Conservation (phyloP, 1,284 basidiomycete genomes). For the Sporisorium scitamineum region DNA sequence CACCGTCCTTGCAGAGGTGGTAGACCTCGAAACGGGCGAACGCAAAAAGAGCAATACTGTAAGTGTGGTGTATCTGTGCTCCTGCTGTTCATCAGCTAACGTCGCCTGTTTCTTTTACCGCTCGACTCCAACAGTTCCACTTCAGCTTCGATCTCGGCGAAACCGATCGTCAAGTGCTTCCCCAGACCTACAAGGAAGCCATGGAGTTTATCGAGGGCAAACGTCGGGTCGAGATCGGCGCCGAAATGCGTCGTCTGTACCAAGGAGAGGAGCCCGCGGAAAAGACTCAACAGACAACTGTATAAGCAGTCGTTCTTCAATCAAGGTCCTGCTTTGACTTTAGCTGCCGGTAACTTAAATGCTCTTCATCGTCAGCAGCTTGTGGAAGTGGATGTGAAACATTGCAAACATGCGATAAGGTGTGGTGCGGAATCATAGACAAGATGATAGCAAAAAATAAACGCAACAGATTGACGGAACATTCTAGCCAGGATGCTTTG, state of each 20-base stretch:
- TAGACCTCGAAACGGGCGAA: constrained; percentile 54
- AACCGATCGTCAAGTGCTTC: constrained; percentile 37
- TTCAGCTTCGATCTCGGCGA: constrained; percentile 61
- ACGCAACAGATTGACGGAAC: too few relatives aligned
- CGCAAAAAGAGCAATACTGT: constrained; percentile 57
- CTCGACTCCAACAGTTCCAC: constrained; percentile 41
- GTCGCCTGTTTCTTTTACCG: neutral
- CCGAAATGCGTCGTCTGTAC: constrained; percentile 57
- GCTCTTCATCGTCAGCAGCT: too few relatives aligned
- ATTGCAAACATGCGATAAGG: constrained; percentile 13
- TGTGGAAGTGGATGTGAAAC: neutral
- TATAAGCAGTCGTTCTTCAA: neutral
- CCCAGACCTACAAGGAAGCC: constrained; percentile 58
- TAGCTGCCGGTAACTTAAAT: neutral
- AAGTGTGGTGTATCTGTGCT: neutral
- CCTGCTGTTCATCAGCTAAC: neutral
- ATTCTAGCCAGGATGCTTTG: neutral
- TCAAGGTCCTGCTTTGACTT: too few relatives aligned
- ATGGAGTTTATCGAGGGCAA: constrained; percentile 65
- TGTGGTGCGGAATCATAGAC: neutral
- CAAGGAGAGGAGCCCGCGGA: constrained; percentile 10
- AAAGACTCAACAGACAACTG: neutral
- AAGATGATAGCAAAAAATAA: neutral
- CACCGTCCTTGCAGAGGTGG: constrained; percentile 58
- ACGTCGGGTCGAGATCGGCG: constrained; percentile 54